phyloP scores from a whole-genome alignment of 2,329 filamentous ascomycete species.

The Aureobasidium sp. region DNA sequence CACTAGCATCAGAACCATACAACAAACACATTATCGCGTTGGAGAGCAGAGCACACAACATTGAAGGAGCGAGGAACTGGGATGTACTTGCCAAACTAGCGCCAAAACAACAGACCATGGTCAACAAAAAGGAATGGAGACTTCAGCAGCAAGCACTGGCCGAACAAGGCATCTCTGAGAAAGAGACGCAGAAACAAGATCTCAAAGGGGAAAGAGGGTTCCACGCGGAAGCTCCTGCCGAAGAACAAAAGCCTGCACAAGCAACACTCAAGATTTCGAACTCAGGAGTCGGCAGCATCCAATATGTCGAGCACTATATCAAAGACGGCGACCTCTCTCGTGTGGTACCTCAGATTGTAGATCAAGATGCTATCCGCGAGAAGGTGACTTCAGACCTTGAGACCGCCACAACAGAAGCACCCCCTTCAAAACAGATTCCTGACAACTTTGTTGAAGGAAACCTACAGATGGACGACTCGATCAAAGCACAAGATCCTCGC shows the following conservation, averaged over 20 bases:
- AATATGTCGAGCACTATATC: constrained; percentile 68
- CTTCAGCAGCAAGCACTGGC: constrained; percentile 30
- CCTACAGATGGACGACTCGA: not conserved
- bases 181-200: not conserved
- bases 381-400: constrained; percentile 5
- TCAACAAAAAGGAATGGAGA: constrained; percentile 74
- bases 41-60: constrained; percentile 79
- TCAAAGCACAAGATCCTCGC: constrained; percentile 29
- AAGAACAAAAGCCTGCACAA: constrained; percentile 25
- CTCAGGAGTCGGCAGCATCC: constrained; percentile 59
- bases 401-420: constrained; percentile 15
- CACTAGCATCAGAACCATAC: constrained; percentile 76
- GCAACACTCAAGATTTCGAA: constrained; percentile 46
- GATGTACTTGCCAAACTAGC: constrained; percentile 75
- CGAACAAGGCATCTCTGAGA: not conserved
- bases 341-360: constrained; percentile 54
- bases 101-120: constrained; percentile 61
- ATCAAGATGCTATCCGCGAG: constrained; percentile 4
- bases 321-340: constrained; percentile 62
- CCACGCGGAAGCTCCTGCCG: constrained; percentile 1
- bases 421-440: not conserved
- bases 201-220: constrained; percentile 12
- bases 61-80: constrained; percentile 72
- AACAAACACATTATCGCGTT: constrained; percentile 83
- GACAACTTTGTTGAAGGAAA: constrained; percentile 9